A percentile compares a stretch with the other conserved stretches of the same genome.
phyloP scores from a whole-genome alignment of 225 moss, liverwort and hornwort genomes.

The Bryoerythrophyllum caledonicum region DNA sequence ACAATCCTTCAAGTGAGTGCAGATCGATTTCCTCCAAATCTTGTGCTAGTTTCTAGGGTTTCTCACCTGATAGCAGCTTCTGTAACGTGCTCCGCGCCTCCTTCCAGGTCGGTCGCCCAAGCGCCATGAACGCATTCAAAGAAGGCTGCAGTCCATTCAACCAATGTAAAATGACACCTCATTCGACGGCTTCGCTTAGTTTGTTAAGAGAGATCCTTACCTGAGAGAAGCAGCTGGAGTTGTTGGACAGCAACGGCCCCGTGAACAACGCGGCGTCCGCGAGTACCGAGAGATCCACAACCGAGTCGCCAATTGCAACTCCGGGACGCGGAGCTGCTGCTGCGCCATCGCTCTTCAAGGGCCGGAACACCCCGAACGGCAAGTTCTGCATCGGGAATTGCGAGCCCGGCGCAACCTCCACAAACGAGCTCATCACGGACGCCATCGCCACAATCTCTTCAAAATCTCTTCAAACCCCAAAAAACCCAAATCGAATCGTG shows the following conservation, averaged over 20 bases:
- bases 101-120: slow-evolving; percentile 90
- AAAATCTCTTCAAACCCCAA: slow-evolving; percentile 29
- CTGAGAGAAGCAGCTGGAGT: slow-evolving; percentile 56
- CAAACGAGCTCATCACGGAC: slow-evolving; percentile 49
- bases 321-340: slow-evolving; percentile 55
- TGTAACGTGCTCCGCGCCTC: slow-evolving; percentile 79
- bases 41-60: neutral
- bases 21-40: neutral
- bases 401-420: slow-evolving; percentile 60
- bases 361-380: slow-evolving; percentile 85
- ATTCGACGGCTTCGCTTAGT: neutral
- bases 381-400: slow-evolving; percentile 87
- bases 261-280: slow-evolving; percentile 64
- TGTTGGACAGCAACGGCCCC: slow-evolving; percentile 58
- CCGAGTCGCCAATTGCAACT: slow-evolving; percentile 80
- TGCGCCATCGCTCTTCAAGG: slow-evolving; percentile 38
- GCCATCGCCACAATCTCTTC: slow-evolving; percentile 29
- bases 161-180: neutral
- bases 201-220: slow-evolving; percentile 3
- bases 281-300: slow-evolving; percentile 67
- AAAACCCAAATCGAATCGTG: neutral
- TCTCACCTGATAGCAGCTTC: slow-evolving; percentile 76
- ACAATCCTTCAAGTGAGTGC: neutral
- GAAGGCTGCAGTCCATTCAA: slow-evolving; percentile 46
- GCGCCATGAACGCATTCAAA: slow-evolving; percentile 84